Evolutionary conservation across 2,329 filamentous ascomycete species (phyloP), one percentile per base, ranked within the genome.

Genomic region (Dendrostoma leiphaemia): DNA sequence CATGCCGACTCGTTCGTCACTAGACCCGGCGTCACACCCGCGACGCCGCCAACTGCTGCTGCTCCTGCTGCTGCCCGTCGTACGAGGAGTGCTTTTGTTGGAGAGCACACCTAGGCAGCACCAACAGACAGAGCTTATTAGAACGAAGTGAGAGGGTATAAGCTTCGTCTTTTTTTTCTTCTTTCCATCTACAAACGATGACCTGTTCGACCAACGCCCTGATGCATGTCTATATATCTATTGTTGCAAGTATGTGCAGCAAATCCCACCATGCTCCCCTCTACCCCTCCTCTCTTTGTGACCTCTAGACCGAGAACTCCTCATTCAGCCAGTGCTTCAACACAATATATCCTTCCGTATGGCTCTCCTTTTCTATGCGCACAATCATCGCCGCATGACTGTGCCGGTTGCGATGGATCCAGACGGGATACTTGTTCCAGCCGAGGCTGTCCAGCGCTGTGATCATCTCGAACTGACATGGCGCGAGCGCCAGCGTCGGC

Each of bases 381-480:
- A 95, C 85, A 59, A 97, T 90, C 45, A 97, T 96, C 3, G 92
- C 92, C 0, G 92, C 93, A 69, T 97, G 93, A 56, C 83, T 90
- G 67, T 96, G 90, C n/a, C 78, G 74, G 51, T 84, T 80, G 6
- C 91, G 88, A 60, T 88, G 87, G 35, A 94, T 92, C 71, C 88
- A 86, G 3, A 92, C 83, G 1, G 80, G 82, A 60, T 83, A 86
- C 67, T 86, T 88, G 45, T 78, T 75, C 80, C 83, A 87, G 4
- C 79, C 77, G 2, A 86, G 66, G n/a, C 69, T 67, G 63, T 97
- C 85, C 46, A 97, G 75, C 9, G 84, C 82, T 28, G 88, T 79
- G 58, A 96, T 89, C 83, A 96, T 96, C 46, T 82, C 79, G 67
- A 96, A 96, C 71, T 97, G 93, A 45, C 85, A 82, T 4, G 85